Conservation (phyloP, 2,329 filamentous ascomycete species). For the Pezicula radicicola region DNA sequence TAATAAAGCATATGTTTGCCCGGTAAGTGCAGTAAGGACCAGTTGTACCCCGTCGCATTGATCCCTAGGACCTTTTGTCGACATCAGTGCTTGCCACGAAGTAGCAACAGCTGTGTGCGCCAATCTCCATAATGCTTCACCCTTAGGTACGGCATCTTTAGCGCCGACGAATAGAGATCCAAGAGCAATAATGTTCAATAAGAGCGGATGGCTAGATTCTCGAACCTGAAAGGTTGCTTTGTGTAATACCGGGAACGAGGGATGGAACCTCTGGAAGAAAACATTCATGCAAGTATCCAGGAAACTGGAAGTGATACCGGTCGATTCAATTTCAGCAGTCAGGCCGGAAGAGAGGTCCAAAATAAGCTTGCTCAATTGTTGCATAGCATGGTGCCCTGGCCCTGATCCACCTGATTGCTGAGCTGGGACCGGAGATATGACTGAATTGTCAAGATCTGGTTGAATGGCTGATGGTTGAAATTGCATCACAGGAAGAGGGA, state of each 20-base stretch:
- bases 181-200: constrained; percentile 41
- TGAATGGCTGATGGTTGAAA: constrained; percentile 3
- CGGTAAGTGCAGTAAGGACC: constrained; percentile 36
- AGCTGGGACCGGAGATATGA: constrained; percentile 25
- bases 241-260: constrained; percentile 40
- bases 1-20: constrained; percentile 39
- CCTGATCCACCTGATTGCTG: neutral
- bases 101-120: constrained; percentile 43
- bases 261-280: constrained; percentile 41
- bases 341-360: constrained; percentile 34
- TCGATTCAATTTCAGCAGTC: constrained; percentile 37
- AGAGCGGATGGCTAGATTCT: constrained; percentile 38
- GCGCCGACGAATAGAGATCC: constrained; percentile 41
- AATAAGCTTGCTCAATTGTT: constrained; percentile 8
- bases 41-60: constrained; percentile 38
- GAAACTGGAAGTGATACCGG: constrained; percentile 40
- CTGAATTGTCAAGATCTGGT: constrained; percentile 31
- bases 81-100: constrained; percentile 41
- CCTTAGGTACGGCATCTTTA: constrained; percentile 38
- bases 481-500: constrained; percentile 5
- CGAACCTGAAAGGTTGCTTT: constrained; percentile 39
- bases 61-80: constrained; percentile 37
- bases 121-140: constrained; percentile 39
- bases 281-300: constrained; percentile 42
- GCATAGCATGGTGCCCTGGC: constrained; percentile 9